Percentiles rank a stretch among this genome's conserved stretches.
These are phyloP conservation scores for Chalara sp. DNA, from an alignment of 2,329 filamentous ascomycete species.

Conservation along the genomic window DNA sequence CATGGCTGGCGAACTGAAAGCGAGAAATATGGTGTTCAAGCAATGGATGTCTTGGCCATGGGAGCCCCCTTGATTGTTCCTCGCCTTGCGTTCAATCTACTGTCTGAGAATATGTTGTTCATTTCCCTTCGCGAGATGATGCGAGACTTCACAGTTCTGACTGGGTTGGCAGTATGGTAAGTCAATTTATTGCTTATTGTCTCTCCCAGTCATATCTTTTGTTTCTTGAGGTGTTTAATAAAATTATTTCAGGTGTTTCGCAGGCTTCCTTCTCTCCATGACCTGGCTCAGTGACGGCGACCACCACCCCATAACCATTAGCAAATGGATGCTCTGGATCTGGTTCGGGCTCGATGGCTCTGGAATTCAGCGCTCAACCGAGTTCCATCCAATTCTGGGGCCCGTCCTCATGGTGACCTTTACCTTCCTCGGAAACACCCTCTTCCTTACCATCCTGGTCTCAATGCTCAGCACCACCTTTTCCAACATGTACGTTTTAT, in stretches of 20 bases:
- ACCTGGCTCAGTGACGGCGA: conserved; percentile 66
- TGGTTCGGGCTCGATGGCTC: conserved; percentile 77
- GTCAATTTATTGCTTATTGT: too few species aligned
- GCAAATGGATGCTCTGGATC: conserved; percentile 89
- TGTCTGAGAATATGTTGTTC: conserved; percentile 80
- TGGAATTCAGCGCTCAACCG: conserved; percentile 47
- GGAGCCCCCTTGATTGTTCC: conserved; percentile 73
- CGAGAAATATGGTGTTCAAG: conserved; percentile 51
- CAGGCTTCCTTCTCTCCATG: conserved; percentile 72
- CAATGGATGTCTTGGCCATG: conserved; percentile 72
- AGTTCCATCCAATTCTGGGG: conserved; percentile 75
- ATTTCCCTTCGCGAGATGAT: conserved; percentile 79
- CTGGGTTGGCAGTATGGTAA: conserved; percentile 63
- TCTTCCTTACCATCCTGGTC: conserved; percentile 84
- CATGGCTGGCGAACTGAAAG: conserved; percentile 50
- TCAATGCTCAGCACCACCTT: conserved; percentile 85
- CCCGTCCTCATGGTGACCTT: conserved; percentile 77
- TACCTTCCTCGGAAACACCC: conserved; percentile 77
- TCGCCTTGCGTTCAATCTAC: conserved; percentile 72
- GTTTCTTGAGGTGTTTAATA: too few species aligned
- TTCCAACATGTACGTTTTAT: conserved; percentile 48
- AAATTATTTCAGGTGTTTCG: conserved; percentile 48
- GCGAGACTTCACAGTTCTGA: conserved; percentile 75
- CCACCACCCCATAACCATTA: conserved; percentile 61
- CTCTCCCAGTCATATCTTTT: too few species aligned